These are phyloP conservation scores for Lecanoromycetidae sp. DNA, from an alignment of 2,329 filamentous ascomycete genomes.

Conservation along the genomic window DNA sequence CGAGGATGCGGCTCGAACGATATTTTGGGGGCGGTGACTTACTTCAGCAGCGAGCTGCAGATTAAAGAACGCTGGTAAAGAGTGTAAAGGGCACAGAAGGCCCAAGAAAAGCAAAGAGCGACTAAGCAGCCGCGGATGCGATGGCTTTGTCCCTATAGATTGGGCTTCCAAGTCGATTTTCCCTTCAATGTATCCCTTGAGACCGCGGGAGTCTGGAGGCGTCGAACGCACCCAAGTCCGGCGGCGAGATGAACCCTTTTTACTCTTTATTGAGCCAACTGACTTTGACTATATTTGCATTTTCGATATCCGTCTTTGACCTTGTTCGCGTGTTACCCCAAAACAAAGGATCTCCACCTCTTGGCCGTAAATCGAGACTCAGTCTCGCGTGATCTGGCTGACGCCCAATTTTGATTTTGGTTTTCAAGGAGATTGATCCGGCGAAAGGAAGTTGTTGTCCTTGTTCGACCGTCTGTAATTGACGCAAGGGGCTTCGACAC, in stretches of 20 bases:
- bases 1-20: neutral
- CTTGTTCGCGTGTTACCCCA: neutral
- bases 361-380: neutral
- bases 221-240: no score
- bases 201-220: neutral
- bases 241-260: no score
- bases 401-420: neutral
- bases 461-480: neutral
- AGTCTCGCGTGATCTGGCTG: slow-evolving; percentile 1
- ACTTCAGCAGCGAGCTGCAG: slow-evolving; percentile 7
- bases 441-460: neutral
- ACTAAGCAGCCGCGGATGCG: slow-evolving; percentile 12
- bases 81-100: slow-evolving; percentile 18
- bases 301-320: neutral
- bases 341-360: slow-evolving; percentile 12
- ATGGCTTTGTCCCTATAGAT: slow-evolving; percentile 6
- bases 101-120: slow-evolving; percentile 13
- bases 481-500: slow-evolving; percentile 2
- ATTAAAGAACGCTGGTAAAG: slow-evolving; percentile 13
- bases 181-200: neutral
- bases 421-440: neutral
- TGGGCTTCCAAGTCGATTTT: neutral
- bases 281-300: slow-evolving; percentile 10
- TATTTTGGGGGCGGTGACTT: neutral
- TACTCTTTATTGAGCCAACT: slow-evolving; percentile 8